Percentiles rank a stretch among this genome's conserved stretches.
Evolutionary conservation across 495 filamentous ascomycete genomes (phyloP).

Genomic region (Xylaria telfairii): DNA sequence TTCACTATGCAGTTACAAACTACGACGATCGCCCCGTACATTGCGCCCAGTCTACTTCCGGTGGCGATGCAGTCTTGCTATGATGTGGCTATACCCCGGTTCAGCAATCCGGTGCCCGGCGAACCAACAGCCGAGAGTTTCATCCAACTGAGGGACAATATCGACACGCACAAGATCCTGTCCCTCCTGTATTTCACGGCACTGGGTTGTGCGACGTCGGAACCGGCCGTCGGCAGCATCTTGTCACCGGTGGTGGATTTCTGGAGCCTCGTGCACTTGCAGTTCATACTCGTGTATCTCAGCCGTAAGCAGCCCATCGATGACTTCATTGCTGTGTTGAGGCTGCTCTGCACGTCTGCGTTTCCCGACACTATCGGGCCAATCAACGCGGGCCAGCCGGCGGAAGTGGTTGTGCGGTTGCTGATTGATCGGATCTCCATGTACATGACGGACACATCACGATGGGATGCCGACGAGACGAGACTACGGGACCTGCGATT

Average conservation of each 20-base stretch:
- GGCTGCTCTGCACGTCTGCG: slow-evolving; percentile 49
- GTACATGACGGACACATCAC: slow-evolving; percentile 46
- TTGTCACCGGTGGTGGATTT: slow-evolving; percentile 43
- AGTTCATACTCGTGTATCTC: slow-evolving; percentile 53
- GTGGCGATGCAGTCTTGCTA: slow-evolving; percentile 46
- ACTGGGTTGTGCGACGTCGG: slow-evolving; percentile 43
- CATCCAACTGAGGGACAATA: slow-evolving; percentile 35
- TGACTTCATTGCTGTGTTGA: slow-evolving; percentile 49
- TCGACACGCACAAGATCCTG: slow-evolving; percentile 49
- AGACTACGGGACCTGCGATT: slow-evolving; percentile 41
- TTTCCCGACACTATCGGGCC: slow-evolving; percentile 52
- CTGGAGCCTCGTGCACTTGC: slow-evolving; percentile 53
- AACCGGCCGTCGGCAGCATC: slow-evolving; percentile 29
- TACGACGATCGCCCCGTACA: slow-evolving; percentile 46
- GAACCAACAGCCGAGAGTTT: slow-evolving; percentile 34
- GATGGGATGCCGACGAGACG: slow-evolving; percentile 43
- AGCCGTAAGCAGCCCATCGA: slow-evolving; percentile 51
- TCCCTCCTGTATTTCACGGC: slow-evolving; percentile 48
- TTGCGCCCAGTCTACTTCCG: slow-evolving; percentile 49
- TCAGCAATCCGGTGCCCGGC: slow-evolving; percentile 32
- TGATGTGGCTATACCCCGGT: slow-evolving; percentile 41
- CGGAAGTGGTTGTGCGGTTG: slow-evolving; percentile 39
- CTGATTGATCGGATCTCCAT: slow-evolving; percentile 50
- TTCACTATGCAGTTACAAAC: slow-evolving; percentile 50
- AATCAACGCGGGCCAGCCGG: slow-evolving; percentile 42